Evolutionary conservation across 805 yeast genomes (phyloP), one percentile per base, ranked within the genome.

Genomic region (Candida insectalens): DNA sequence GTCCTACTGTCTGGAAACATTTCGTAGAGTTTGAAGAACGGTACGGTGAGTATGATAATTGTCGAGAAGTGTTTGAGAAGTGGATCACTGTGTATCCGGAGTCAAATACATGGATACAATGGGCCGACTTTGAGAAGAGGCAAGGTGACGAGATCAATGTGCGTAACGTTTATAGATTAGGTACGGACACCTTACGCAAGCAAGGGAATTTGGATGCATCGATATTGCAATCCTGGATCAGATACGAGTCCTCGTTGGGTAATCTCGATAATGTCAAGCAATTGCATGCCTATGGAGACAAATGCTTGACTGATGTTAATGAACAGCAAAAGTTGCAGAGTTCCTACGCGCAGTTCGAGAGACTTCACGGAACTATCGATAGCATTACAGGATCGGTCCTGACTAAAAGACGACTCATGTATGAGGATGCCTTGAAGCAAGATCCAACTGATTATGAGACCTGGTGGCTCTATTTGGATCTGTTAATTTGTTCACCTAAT

Each of bases 381-480:
- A 67, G 73, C 0, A 65, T 77, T n/a, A 77, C 75, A 40, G 45
- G 52, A 3, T 69, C 74, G 2, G 61, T 80, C 1, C 39, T 71
- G 13, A 41, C 56, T 2, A 80, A 79, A 45, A 59, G 94, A 37
- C 68, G 65, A 39, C 52, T 62, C 5, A 61, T 60, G 34, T 83
- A 81, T 49, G 77, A 77, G 45, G 51, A 57, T 3, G 60, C 57
- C 15, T 44, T 83, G 10, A 38, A 48, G 5, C 43, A 48, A 8
- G 61, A 70, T 34, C 77, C 84, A 1, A 27, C 36, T 0, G 83
- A 83, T 55, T 77, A 74, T 52, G 92, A 82, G 46, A 59, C 75
- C 0, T 88, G 97, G 96, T 87, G 95, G 89, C 51, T 71, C 1
- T 77, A 77, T 46, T 38, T 84, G 2, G 62, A 69, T 9, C 49